Base-by-base conservation (phyloP, 768 basidiomycete species). In the Xanthoconium purpureum region DNA sequence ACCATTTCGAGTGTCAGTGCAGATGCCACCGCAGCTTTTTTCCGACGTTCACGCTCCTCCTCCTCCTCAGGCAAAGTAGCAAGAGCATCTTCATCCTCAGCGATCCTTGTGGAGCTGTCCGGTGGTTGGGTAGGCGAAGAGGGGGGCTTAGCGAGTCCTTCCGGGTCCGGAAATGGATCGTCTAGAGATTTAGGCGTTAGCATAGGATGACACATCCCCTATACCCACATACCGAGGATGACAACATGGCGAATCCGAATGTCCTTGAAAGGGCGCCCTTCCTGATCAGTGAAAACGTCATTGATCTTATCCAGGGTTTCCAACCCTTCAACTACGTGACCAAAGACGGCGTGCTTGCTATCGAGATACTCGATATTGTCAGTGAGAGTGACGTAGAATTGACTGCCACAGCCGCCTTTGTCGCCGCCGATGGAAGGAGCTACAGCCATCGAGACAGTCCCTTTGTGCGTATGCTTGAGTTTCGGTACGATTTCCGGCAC, bases 1-100 rank as follows among this genome's bases (percentile, higher is more conserved):
- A 99, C 96, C 97, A 99, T 99, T 73, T 99, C 97, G 49, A 99
- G 83, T 5, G 97, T 98, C 38, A 99, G 77, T 1, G 97, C 97
- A 44, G 94, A 94, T 0, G 96, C 94, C 1, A 84, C 84, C 0
- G 97, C 96, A 0, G 94, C 94, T 50, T 89, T 88, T 73, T 88
- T 84, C n/a, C 94, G 85, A 24, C 89, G 84, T 42, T 84, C 77
- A 3, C 78, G 81, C 62, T 95, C 96, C 47, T 85, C 85, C 57
- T 95, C 90, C 58, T 94, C 94, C 60, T 92, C 91, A 1, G 92
- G 89, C 12, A 93, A 70, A 32, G 88, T 85, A 29, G 84, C 84
- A 12, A 93, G 76, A 0, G 91, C 89, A 65, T 96, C 90, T 75
- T 99, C 97, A 69, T 96, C 93, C 72, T 98, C 97, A 5, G 88